A percentile compares a stretch with the other conserved stretches of the same genome.
These are phyloP conservation scores for Sugiyamaella xylanicola DNA, from an alignment of 1,139 yeast species.

Conservation along the genomic window DNA sequence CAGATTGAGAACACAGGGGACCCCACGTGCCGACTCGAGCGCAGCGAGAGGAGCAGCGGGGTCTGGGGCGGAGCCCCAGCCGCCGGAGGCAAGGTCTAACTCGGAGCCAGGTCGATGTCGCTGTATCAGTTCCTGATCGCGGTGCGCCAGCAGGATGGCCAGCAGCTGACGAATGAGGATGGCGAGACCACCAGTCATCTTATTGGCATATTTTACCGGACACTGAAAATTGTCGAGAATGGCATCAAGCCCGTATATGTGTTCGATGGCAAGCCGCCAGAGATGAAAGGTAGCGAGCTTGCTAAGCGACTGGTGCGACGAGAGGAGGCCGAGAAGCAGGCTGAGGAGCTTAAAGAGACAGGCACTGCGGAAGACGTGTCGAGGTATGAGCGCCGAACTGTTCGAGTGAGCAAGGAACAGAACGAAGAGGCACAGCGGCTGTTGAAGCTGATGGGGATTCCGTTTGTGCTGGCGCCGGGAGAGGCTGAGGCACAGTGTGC, in stretches of 20 bases:
- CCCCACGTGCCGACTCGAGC: too few relatives aligned
- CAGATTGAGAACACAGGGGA: too few relatives aligned
- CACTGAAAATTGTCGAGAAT: constrained; percentile 82
- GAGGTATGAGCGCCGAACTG: constrained; percentile 82
- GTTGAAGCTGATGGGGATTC: constrained; percentile 88
- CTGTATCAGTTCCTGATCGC: constrained; percentile 92
- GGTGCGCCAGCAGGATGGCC: constrained; percentile 96
- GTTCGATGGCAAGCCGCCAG: constrained; percentile 95
- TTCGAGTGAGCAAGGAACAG: constrained; percentile 83
- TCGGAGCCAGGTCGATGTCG: constrained; percentile 69
- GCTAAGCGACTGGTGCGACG: constrained; percentile 80
- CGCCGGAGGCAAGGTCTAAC: background rate
- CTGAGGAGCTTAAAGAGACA: constrained; percentile 72
- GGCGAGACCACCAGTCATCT: constrained; percentile 94
- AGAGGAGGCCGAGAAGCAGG: constrained; percentile 78
- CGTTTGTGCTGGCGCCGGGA: constrained; percentile 90
- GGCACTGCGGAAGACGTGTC: constrained; percentile 78
- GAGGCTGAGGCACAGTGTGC: constrained; percentile 99
- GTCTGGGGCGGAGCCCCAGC: background rate
- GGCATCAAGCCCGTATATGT: constrained; percentile 96
- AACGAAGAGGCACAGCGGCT: constrained; percentile 89
- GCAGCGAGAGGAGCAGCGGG: background rate
- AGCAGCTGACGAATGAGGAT: constrained; percentile 78
- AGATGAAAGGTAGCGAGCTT: constrained; percentile 87
- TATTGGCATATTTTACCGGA: constrained; percentile 94